These are phyloP conservation scores for Castanea crenata DNA, from an alignment of 306 rosid species.

Conservation along the genomic window DNA sequence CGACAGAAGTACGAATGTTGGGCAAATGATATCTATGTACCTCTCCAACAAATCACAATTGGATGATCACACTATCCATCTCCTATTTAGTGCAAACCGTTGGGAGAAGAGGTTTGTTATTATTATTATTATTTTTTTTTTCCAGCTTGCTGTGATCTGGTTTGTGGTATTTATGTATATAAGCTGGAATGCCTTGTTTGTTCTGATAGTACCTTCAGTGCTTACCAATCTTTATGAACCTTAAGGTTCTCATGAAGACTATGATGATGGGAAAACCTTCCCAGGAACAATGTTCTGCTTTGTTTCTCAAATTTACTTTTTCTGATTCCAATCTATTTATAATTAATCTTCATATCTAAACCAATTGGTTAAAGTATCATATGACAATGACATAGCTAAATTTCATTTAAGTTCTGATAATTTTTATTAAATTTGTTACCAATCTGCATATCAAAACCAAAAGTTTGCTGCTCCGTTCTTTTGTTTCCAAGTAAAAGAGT, in stretches of 20 bases:
- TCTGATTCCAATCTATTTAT: neutral
- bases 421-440: too few species aligned
- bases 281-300: neutral
- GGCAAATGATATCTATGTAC: conserved; percentile 88
- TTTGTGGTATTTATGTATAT: neutral
- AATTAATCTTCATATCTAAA: neutral
- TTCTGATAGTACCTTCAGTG: neutral
- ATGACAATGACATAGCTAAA: too few species aligned
- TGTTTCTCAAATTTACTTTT: neutral
- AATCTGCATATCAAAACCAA: too few species aligned
- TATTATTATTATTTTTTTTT: neutral
- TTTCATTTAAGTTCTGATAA: too few species aligned
- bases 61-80: conserved; percentile 84
- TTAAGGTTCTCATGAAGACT: neutral
- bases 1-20: conserved; percentile 77
- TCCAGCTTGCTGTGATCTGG: too few species aligned
- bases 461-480: too few species aligned
- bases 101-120: conserved; percentile 87
- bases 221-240: neutral
- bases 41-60: conserved; percentile 76
- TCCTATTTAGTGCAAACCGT: conserved; percentile 94
- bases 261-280: too few species aligned
- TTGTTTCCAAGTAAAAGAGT: too few species aligned
- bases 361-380: neutral
- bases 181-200: neutral